Evolutionary conservation across 352 stramenopile genomes (phyloP).

Genomic region (Pythium aristosporum): DNA sequence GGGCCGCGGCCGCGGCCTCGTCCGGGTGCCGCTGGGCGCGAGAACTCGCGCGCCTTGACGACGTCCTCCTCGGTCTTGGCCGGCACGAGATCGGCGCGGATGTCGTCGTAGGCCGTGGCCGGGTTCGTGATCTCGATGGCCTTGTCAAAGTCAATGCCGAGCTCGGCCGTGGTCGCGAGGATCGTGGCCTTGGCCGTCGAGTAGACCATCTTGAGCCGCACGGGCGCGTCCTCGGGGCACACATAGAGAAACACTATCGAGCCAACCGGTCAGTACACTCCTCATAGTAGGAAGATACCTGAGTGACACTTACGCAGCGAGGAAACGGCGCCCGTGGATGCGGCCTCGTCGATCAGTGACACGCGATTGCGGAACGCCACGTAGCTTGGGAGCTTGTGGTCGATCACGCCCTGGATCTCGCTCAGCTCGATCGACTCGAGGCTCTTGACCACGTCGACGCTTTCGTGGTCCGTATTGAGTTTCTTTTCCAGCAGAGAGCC

Average conservation of each 20-base stretch:
- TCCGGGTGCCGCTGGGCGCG: slow-evolving; percentile 66
- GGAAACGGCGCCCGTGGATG: slow-evolving; percentile 23
- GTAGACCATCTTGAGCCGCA: slow-evolving; percentile 91
- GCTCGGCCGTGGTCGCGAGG: slow-evolving; percentile 56
- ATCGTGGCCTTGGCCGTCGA: slow-evolving; percentile 88
- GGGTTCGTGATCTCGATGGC: slow-evolving; percentile 79
- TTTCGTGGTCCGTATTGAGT: slow-evolving; percentile 76
- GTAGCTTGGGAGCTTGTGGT: slow-evolving; percentile 72
- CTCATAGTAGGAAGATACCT: background rate
- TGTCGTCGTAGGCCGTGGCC: slow-evolving; percentile 55
- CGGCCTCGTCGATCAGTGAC: slow-evolving; percentile 31
- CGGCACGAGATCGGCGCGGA: slow-evolving; percentile 53
- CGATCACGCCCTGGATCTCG: slow-evolving; percentile 55
- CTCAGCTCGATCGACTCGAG: slow-evolving; percentile 69
- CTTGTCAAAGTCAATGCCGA: slow-evolving; percentile 74
- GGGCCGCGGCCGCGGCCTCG: slow-evolving; percentile 57
- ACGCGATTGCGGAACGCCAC: slow-evolving; percentile 72
- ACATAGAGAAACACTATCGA: slow-evolving; percentile 84
- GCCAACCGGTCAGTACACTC: background rate
- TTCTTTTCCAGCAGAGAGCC: slow-evolving; percentile 37
- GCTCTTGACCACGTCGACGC: slow-evolving; percentile 78
- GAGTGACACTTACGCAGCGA: slow-evolving; percentile 22
- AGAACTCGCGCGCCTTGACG: slow-evolving; percentile 65
- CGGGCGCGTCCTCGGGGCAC: slow-evolving; percentile 82
- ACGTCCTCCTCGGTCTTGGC: slow-evolving; percentile 61